phyloP scores from a whole-genome alignment of 345 rosid species.

The Bruguiera parviflora region DNA sequence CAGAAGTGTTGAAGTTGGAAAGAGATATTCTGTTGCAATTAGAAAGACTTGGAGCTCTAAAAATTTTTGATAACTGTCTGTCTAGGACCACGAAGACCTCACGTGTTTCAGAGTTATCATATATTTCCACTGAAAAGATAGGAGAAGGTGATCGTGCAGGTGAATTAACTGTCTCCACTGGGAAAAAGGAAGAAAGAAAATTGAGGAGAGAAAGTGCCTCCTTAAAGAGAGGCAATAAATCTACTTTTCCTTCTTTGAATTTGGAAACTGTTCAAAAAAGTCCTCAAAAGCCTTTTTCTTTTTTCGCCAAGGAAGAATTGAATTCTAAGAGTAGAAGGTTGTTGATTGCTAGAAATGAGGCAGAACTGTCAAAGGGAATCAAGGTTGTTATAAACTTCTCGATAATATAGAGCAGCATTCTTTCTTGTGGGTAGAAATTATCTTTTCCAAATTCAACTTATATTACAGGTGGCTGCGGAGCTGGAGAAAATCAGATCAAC shows the following conservation, averaged over 20 bases:
- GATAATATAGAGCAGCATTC: slow-evolving; percentile 4
- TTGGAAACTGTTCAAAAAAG: slow-evolving; percentile 21
- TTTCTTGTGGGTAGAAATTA: slow-evolving; percentile 13
- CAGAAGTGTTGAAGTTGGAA: slow-evolving; percentile 47
- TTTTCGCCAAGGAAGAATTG: slow-evolving; percentile 31
- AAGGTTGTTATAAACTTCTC: slow-evolving; percentile 50
- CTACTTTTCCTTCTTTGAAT: slow-evolving; percentile 18
- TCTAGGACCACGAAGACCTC: slow-evolving; percentile 35
- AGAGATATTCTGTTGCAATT: slow-evolving; percentile 58
- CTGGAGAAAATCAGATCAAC: slow-evolving; percentile 60
- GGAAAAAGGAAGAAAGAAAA: slow-evolving; percentile 42
- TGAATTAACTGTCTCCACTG: slow-evolving; percentile 35
- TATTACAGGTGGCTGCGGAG: slow-evolving; percentile 51
- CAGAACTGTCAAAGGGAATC: slow-evolving; percentile 63
- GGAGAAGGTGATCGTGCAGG: slow-evolving; percentile 21
- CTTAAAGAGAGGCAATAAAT: slow-evolving; percentile 4
- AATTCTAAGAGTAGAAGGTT: slow-evolving; percentile 47
- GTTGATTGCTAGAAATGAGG: slow-evolving; percentile 63
- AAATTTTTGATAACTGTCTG: slow-evolving; percentile 44
- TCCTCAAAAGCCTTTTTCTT: slow-evolving; percentile 23
- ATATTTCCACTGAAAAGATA: slow-evolving; percentile 16
- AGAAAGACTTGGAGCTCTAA: slow-evolving; percentile 62
- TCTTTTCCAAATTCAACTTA: slow-evolving; percentile 18
- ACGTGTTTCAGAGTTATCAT: slow-evolving; percentile 33
- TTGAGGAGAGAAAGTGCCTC: slow-evolving; percentile 34